Evolutionary conservation across 208 protist genomes (phyloP).

Genomic region (Trypanosoma boissoni): DNA sequence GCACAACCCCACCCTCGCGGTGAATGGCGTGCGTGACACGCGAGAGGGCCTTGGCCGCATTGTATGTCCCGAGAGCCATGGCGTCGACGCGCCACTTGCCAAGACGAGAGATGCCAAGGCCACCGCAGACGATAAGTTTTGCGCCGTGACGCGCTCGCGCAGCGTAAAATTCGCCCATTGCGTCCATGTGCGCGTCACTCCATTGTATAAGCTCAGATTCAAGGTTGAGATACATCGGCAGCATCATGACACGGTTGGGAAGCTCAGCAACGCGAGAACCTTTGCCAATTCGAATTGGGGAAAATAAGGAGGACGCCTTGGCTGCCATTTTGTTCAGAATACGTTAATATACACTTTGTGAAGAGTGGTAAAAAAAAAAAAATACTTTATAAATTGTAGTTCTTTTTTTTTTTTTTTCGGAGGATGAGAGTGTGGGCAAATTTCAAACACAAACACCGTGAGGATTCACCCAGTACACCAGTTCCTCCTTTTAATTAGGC

Average conservation of each 20-base stretch:
- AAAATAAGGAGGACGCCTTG: conserved; percentile 37
- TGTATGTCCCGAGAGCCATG: conserved; percentile 66
- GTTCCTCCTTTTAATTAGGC: too few species aligned
- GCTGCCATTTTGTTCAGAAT: conserved; percentile 1
- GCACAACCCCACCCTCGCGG: conserved; percentile 76
- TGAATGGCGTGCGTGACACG: conserved; percentile 88
- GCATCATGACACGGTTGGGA: conserved; percentile 84
- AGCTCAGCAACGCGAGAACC: conserved; percentile 33
- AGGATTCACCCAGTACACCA: too few species aligned
- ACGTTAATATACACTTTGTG: too few species aligned
- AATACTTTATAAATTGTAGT: background rate
- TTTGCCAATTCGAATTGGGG: conserved; percentile 50
- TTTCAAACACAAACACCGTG: too few species aligned
- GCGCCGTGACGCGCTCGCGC: conserved; percentile 83
- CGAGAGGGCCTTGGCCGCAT: conserved; percentile 66
- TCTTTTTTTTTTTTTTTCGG: background rate
- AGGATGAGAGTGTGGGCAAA: too few species aligned
- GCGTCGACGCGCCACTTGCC: conserved; percentile 82
- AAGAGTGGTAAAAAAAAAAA: too few species aligned
- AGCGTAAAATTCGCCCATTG: conserved; percentile 77
- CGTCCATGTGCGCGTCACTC: conserved; percentile 64
- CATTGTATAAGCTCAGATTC: conserved; percentile 56
- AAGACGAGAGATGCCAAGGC: conserved; percentile 73
- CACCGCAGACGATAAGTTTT: conserved; percentile 88
- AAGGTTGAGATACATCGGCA: conserved; percentile 86